Conservation (phyloP, 768 basidiomycete genomes). For the Ephemerocybe angulata region DNA sequence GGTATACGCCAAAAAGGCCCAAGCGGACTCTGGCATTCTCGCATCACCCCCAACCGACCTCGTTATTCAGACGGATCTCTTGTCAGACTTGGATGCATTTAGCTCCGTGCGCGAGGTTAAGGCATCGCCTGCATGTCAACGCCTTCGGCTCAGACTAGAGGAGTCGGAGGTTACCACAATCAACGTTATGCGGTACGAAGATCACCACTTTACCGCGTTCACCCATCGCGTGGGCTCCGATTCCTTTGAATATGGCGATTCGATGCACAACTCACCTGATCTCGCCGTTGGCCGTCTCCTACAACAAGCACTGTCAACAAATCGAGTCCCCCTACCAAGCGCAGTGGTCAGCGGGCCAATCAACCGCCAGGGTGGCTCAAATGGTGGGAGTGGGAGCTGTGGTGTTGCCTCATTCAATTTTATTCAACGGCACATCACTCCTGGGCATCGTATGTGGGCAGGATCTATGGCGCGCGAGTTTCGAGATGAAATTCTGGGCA, state of each 20-base stretch:
- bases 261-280: conserved; percentile 7
- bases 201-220: conserved; percentile 10
- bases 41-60: neutral
- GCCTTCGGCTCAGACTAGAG: neutral
- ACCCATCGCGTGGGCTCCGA: neutral
- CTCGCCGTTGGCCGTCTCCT: conserved; percentile 8
- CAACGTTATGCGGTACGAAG: neutral
- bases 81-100: conserved; percentile 1
- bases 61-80: neutral
- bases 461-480: conserved; percentile 6
- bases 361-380: conserved; percentile 8
- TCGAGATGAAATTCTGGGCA: conserved; percentile 10
- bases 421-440: conserved; percentile 8
- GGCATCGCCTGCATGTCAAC: neutral
- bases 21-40: neutral
- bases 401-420: conserved; percentile 18
- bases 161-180: neutral
- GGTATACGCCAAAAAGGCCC: neutral
- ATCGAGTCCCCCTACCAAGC: neutral
- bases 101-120: neutral
- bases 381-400: conserved; percentile 17
- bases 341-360: conserved; percentile 4
- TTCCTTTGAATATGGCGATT: conserved; percentile 15
- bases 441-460: conserved; percentile 3
- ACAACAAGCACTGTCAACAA: conserved; percentile 13